A percentile compares a stretch with the other conserved stretches of the same genome.
Conservation (phyloP, 371 early-diverging fungal species). For the Mortierella sp. region DNA sequence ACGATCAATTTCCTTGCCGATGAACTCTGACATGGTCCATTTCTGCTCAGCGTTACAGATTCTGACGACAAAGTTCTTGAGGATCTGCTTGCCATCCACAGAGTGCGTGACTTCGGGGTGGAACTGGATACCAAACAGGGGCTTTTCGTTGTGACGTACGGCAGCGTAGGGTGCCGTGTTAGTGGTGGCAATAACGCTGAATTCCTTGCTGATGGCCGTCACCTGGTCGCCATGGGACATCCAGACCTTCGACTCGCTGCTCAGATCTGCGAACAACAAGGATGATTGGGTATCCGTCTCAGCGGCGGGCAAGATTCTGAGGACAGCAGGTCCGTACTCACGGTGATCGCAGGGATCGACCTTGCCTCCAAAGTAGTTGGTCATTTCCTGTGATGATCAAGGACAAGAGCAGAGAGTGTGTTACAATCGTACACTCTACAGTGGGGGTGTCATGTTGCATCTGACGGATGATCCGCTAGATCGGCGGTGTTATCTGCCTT, state of each 20-base stretch:
- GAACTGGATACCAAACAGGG: conserved; percentile 95
- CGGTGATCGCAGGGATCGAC: conserved; percentile 89
- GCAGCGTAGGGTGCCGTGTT: conserved; percentile 91
- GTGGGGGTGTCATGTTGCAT: neutral
- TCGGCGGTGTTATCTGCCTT: conserved; percentile 3
- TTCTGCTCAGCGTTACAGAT: conserved; percentile 85
- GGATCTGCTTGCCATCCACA: conserved; percentile 81
- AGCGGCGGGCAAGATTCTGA: conserved; percentile 64
- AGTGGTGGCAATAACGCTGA: conserved; percentile 88
- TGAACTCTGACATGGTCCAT: conserved; percentile 95
- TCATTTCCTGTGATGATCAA: conserved; percentile 74
- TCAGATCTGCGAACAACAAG: conserved; percentile 82
- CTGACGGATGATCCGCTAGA: neutral
- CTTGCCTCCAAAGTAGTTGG: conserved; percentile 87
- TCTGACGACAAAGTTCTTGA: conserved; percentile 92
- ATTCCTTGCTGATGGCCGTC: conserved; percentile 81
- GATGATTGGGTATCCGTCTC: conserved; percentile 42
- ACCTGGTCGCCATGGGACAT: conserved; percentile 99
- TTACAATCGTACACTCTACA: neutral
- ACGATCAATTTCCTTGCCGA: conserved; percentile 95
- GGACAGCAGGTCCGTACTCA: conserved; percentile 94
- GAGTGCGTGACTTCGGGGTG: conserved; percentile 99
- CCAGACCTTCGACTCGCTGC: conserved; percentile 81
- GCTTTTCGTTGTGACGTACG: conserved; percentile 79
- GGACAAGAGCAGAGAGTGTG: neutral